Evolutionary conservation across 1,139 yeast genomes (phyloP).

Genomic region (Yamadazyma trypodendri): DNA sequence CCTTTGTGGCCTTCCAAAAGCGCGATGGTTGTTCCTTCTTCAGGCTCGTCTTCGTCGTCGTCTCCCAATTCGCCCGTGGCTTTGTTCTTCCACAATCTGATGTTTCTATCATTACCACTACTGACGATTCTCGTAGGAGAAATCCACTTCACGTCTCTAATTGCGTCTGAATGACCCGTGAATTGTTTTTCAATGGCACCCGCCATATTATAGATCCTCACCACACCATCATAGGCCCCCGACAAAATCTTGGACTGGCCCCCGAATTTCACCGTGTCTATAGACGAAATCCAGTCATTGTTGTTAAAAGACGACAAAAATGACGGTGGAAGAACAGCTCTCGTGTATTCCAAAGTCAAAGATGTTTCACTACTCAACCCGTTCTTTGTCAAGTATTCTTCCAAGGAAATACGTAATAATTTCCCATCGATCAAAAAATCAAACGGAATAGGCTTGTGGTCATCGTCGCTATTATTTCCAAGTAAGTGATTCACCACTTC

Average conservation of each 20-base stretch:
- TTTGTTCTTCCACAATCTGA: conserved; percentile 81
- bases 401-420: conserved; percentile 71
- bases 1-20: conserved; percentile 87
- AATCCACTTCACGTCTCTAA: conserved; percentile 78
- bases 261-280: conserved; percentile 47
- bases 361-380: conserved; percentile 85
- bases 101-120: conserved; percentile 84
- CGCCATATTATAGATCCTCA: conserved; percentile 80
- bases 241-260: conserved; percentile 61
- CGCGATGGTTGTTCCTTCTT: conserved; percentile 76
- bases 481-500: conserved; percentile 92
- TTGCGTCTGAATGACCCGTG: conserved; percentile 84
- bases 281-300: conserved; percentile 93
- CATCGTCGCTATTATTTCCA: conserved; percentile 30
- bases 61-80: conserved; percentile 26
- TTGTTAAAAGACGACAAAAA: conserved; percentile 84
- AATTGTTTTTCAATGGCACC: conserved; percentile 84
- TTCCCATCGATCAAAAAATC: conserved; percentile 89
- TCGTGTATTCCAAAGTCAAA: conserved; percentile 80
- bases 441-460: conserved; percentile 75
- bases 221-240: conserved; percentile 94
- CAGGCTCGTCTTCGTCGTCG: conserved; percentile 44
- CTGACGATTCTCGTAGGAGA: conserved; percentile 75
- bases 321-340: conserved; percentile 92
- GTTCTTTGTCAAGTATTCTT: conserved; percentile 70